Evolutionary conservation across 345 rosid genomes (phyloP).

Genomic region (Eucalyptus grandis): DNA sequence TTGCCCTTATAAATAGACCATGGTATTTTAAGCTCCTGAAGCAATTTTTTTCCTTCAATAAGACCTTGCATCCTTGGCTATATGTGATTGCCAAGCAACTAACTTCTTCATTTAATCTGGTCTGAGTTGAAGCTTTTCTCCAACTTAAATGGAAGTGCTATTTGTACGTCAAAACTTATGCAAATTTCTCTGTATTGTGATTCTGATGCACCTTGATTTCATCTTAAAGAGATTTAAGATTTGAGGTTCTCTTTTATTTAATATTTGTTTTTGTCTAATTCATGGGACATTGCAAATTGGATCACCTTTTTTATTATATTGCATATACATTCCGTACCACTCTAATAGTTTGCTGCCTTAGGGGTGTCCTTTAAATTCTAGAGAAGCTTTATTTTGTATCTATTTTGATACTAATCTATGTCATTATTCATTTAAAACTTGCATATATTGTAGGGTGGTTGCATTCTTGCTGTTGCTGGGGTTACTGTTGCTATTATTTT

Average conservation of each 20-base stretch:
- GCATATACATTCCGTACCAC: neutral
- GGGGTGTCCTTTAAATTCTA: neutral
- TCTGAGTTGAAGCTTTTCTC: neutral
- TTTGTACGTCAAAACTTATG: neutral
- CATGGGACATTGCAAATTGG: neutral
- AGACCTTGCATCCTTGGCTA: neutral
- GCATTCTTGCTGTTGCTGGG: conserved; percentile 78
- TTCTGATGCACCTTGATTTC: neutral
- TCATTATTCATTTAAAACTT: neutral
- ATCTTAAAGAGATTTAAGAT: neutral
- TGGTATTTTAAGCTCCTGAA: neutral
- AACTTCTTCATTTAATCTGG: neutral
- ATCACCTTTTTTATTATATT: neutral
- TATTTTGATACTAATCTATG: neutral
- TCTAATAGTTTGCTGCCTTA: neutral
- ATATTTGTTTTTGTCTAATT: neutral
- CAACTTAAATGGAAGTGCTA: neutral
- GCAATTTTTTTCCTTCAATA: neutral
- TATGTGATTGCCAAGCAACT: neutral
- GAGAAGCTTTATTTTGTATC: neutral
- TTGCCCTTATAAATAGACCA: neutral
- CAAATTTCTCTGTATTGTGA: neutral
- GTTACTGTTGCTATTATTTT: conserved; percentile 66
- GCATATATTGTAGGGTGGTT: conserved; percentile 28
- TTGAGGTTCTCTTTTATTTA: neutral